phyloP scores from a whole-genome alignment of 2,329 filamentous ascomycete species.

The Colletotrichum scovillei region DNA sequence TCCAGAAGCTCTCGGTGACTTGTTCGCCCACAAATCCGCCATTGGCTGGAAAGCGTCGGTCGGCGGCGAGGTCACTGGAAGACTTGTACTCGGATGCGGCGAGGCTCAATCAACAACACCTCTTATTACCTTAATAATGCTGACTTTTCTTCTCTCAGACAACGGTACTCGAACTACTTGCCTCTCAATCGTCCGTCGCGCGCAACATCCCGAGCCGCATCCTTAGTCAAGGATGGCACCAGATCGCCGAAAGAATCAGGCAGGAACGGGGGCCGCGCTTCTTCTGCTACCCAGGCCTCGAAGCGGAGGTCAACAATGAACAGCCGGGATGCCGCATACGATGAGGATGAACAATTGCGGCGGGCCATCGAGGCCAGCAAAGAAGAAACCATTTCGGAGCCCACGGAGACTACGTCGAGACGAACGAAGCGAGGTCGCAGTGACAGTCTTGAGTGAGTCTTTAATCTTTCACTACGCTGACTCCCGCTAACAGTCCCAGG shows the following conservation, averaged over 20 bases:
- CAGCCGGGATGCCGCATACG: conserved; percentile 92
- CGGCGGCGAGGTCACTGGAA: not conserved
- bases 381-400: conserved; percentile 72
- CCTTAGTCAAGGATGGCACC: conserved; percentile 71
- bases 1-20: conserved; percentile 12
- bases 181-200: conserved; percentile 68
- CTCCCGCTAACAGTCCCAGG: conserved; percentile 56
- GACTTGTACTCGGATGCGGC: no score
- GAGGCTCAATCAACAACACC: not conserved
- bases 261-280: conserved; percentile 64
- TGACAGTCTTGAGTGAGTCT: conserved; percentile 91
- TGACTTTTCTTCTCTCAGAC: conserved; percentile 51
- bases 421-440: conserved; percentile 87
- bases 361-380: conserved; percentile 96
- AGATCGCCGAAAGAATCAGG: conserved; percentile 65
- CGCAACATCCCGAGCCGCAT: conserved; percentile 71
- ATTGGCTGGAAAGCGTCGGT: not conserved
- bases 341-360: conserved; percentile 90
- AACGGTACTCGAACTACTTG: conserved; percentile 75
- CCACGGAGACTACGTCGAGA: conserved; percentile 64
- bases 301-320: conserved; percentile 98
- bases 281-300: conserved; percentile 65
- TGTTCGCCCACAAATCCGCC: conserved; percentile 24
- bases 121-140: not conserved
- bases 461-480: not conserved